phyloP scores from a whole-genome alignment of 2,329 filamentous ascomycete species.

The Alternaria panax region DNA sequence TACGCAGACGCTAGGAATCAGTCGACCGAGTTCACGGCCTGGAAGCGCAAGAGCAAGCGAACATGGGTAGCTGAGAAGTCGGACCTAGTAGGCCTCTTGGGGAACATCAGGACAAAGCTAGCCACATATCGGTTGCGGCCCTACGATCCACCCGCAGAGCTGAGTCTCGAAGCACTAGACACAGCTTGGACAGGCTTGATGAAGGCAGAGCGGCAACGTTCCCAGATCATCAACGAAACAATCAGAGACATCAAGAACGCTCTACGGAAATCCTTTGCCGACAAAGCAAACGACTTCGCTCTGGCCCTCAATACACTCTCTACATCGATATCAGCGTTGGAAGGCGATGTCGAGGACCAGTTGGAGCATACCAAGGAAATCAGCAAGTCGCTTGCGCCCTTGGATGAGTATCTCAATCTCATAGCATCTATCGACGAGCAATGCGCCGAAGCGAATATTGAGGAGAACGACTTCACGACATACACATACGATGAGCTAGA shows the following conservation, averaged over 20 bases:
- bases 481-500: slow-evolving; percentile 96
- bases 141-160: slow-evolving; percentile 86
- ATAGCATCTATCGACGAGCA: slow-evolving; percentile 87
- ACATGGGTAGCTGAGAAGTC: slow-evolving; percentile 98
- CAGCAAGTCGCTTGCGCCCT: slow-evolving; percentile 81
- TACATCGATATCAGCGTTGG: slow-evolving; percentile 92
- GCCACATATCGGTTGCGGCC: slow-evolving; percentile 91
- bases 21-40: slow-evolving; percentile 79
- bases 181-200: slow-evolving; percentile 81
- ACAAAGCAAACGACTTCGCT: slow-evolving; percentile 98
- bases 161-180: slow-evolving; percentile 84
- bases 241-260: slow-evolving; percentile 99
- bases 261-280: slow-evolving; percentile 88
- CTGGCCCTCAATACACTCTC: slow-evolving; percentile 94
- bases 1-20: slow-evolving; percentile 93
- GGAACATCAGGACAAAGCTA: slow-evolving; percentile 98
- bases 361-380: slow-evolving; percentile 84
- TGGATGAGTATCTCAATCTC: slow-evolving; percentile 89
- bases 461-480: slow-evolving; percentile 99
- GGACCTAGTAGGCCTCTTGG: slow-evolving; percentile 87
- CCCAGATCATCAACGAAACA: slow-evolving; percentile 95
- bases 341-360: slow-evolving; percentile 96
- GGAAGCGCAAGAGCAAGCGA: slow-evolving; percentile 89
- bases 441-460: slow-evolving; percentile 95
- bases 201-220: slow-evolving; percentile 83